A percentile compares a stretch with the other conserved stretches of the same genome.
Evolutionary conservation across 805 yeast species (phyloP).

Genomic region (Candida qinlingensis): DNA sequence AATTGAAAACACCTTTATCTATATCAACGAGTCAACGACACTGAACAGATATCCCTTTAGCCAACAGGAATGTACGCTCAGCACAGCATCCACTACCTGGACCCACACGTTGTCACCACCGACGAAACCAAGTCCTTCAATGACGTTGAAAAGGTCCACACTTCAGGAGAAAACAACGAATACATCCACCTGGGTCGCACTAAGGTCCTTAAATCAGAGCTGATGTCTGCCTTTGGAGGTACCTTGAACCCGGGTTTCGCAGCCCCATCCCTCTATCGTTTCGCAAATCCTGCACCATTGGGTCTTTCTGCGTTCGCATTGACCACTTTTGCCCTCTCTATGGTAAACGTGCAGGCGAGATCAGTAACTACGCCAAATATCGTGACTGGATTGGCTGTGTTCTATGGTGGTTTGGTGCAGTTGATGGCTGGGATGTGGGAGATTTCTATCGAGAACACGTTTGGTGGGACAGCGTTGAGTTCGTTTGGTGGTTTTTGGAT

Average conservation of each 20-base stretch:
- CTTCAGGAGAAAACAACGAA: slow-evolving; percentile 48
- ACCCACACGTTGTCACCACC: no score
- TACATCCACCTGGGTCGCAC: slow-evolving; percentile 69
- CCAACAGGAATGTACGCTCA: no score
- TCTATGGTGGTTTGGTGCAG: slow-evolving; percentile 61
- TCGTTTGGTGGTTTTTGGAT: slow-evolving; percentile 72
- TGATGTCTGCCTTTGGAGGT: slow-evolving; percentile 76
- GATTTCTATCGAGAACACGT: slow-evolving; percentile 56
- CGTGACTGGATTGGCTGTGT: slow-evolving; percentile 51
- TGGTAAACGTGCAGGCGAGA: slow-evolving; percentile 50
- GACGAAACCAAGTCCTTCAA: no score
- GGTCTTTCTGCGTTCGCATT: slow-evolving; percentile 59
- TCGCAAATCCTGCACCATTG: slow-evolving; percentile 64
- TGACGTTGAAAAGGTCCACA: slow-evolving; percentile 25
- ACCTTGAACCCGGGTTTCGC: slow-evolving; percentile 64
- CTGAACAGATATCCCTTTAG: no score
- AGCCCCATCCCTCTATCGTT: slow-evolving; percentile 50
- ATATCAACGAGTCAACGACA: no score
- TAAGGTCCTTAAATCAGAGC: slow-evolving; percentile 56
- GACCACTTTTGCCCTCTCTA: slow-evolving; percentile 55
- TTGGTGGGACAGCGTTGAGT: slow-evolving; percentile 59
- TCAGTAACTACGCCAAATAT: slow-evolving; percentile 47
- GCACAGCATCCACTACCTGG: no score
- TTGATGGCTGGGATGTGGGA: slow-evolving; percentile 65
- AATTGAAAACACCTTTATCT: no score